Evolutionary conservation across 345 rosid species (phyloP).

Genomic region (Moricandia moricandioides): DNA sequence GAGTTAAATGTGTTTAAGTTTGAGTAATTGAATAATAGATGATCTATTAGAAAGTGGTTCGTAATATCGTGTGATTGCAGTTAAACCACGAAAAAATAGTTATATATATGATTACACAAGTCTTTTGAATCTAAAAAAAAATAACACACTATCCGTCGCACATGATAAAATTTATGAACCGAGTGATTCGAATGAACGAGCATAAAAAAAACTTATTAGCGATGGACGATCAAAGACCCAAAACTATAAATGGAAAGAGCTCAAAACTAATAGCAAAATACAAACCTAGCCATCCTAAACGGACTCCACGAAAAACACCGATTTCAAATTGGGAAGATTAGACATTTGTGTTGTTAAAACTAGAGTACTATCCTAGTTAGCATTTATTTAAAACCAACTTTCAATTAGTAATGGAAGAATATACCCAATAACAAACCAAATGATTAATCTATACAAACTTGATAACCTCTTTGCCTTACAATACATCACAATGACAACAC

Average conservation of each 20-base stretch:
- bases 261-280: neutral
- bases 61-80: no score
- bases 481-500: neutral
- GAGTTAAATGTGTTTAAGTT: no score
- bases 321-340: neutral
- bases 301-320: neutral
- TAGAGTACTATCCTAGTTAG: neutral
- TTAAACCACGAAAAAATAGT: no score
- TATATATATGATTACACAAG: no score
- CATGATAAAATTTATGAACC: no score
- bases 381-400: no score
- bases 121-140: no score
- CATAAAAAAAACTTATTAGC: no score
- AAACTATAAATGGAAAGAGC: neutral
- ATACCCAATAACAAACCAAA: neutral
- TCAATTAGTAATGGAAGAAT: neutral
- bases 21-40: no score
- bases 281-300: neutral
- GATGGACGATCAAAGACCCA: neutral
- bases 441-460: neutral
- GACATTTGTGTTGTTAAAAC: neutral
- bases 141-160: no score
- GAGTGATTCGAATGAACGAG: no score
- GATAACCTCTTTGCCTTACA: neutral
- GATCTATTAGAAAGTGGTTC: no score